Base-by-base conservation (phyloP, 768 basidiomycete genomes). In the Dendrothele bispora region DNA sequence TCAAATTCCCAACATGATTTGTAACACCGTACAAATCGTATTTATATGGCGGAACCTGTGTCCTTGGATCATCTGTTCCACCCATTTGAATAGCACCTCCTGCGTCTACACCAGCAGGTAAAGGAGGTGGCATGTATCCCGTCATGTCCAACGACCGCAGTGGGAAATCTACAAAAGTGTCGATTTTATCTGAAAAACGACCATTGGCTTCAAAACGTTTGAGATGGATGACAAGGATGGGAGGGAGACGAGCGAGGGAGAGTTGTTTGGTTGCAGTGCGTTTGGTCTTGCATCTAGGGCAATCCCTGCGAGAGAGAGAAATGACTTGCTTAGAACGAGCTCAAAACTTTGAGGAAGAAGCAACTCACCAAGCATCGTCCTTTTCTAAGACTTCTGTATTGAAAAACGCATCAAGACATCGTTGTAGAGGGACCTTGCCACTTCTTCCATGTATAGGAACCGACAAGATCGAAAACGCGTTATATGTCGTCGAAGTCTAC, bases 1-100 rank as follows among this genome's bases (percentile, higher is more conserved):
- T 92, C 46, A 99, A 69, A 61, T 84, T 95, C 8, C 97, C 97
- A 64, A 84, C 91, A 68, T 99, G 97, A 64, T 98, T 98, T 49
- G 91, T 95, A 34, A 98, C 94, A 8, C 78, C 95, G 60, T 97
- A 98, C 54, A 98, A 69, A 59, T 99, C 95, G 63, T 98, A 99
- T 55, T 73, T 79, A 64, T 91, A 98, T 2, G 93, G 93, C 18
- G 91, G 91, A n/a, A 83, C 60, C 65, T 94, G 91, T 15, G 80
- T 73, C 17, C 90, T 75, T 1, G 93, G 89, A 62, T 94, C 94
- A 17, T 88, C 83, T 18, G 62, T 58, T 14, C 75, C 71, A 60
- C 70, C 57, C 32, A 64, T 68, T 24, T 21, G 17, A 18, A 20
- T 36, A 4, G 22, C 43, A 26, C 69, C 57, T 8, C 73, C 73